Conservation (phyloP, 2,329 filamentous ascomycete genomes). For the Pyrenochaeta sp. region DNA sequence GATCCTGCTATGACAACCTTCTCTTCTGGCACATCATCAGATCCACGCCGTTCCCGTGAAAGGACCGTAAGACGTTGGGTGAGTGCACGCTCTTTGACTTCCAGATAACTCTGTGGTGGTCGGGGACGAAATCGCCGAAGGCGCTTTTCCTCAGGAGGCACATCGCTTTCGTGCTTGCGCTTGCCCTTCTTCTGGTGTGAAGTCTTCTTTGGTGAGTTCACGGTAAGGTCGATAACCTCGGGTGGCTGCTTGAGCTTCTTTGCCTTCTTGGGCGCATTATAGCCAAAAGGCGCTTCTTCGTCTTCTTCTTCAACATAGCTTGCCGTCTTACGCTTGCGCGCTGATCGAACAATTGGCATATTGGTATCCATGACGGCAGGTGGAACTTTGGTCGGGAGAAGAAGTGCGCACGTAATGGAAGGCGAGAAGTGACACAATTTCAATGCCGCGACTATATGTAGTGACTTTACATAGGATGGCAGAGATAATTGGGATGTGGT, state of each 20-base stretch:
- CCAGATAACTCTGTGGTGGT: slow-evolving; percentile 57
- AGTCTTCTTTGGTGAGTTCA: slow-evolving; percentile 23
- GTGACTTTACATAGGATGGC: background rate
- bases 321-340: slow-evolving; percentile 34
- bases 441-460: background rate
- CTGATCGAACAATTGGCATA: background rate
- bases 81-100: slow-evolving; percentile 58
- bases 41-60: slow-evolving; percentile 56
- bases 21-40: slow-evolving; percentile 60
- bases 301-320: slow-evolving; percentile 18
- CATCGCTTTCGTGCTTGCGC: slow-evolving; percentile 21
- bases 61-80: slow-evolving; percentile 67
- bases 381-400: background rate
- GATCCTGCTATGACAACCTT: slow-evolving; percentile 66
- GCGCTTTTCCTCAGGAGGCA: slow-evolving; percentile 41
- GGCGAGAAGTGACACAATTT: background rate
- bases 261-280: slow-evolving; percentile 11
- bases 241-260: slow-evolving; percentile 7
- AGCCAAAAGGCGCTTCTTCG: slow-evolving; percentile 1
- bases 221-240: slow-evolving; percentile 15
- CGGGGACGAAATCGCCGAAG: slow-evolving; percentile 42
- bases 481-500: background rate
- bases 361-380: slow-evolving; percentile 3
- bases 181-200: slow-evolving; percentile 25
- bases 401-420: no score